Evolutionary conservation across 768 basidiomycete genomes (phyloP).

Genomic region (Leccinum subtestaceum): DNA sequence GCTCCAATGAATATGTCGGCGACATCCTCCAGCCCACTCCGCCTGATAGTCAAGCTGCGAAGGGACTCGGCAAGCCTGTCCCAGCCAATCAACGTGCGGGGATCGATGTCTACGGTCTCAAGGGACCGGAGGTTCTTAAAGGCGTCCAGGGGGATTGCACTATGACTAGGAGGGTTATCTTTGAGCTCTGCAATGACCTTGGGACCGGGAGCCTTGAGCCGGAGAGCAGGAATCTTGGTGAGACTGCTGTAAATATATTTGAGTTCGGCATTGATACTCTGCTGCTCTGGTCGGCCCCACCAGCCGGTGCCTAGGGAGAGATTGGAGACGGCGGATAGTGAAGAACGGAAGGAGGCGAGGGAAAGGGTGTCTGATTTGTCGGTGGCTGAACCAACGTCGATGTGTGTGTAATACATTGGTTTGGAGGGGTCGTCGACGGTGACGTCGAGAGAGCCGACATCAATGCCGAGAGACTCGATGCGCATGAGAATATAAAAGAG

Average conservation of each 20-base stretch:
- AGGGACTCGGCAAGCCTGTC: constrained; percentile 70
- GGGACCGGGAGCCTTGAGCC: constrained; percentile 59
- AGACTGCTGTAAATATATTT: constrained; percentile 87
- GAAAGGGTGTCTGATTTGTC: constrained; percentile 77
- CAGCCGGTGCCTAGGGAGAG: constrained; percentile 71
- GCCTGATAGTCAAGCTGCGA: constrained; percentile 69
- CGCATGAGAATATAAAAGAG: constrained; percentile 88
- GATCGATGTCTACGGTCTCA: constrained; percentile 79
- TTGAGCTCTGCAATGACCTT: constrained; percentile 67
- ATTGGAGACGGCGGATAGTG: constrained; percentile 70
- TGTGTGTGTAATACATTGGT: constrained; percentile 71
- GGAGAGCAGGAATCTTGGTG: constrained; percentile 83
- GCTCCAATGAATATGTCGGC: constrained; percentile 73
- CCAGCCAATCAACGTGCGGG: constrained; percentile 80
- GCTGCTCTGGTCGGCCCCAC: constrained; percentile 64
- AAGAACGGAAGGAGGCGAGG: constrained; percentile 71
- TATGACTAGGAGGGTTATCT: constrained; percentile 65
- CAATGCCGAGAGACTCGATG: constrained; percentile 74
- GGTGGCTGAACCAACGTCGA: constrained; percentile 39
- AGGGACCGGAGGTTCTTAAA: constrained; percentile 84
- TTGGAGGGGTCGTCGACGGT: constrained; percentile 68
- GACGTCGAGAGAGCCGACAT: constrained; percentile 79
- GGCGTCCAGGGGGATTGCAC: constrained; percentile 73
- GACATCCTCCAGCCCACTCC: constrained; percentile 80
- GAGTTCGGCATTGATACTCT: constrained; percentile 67